A percentile compares a stretch with the other conserved stretches of the same genome.
Evolutionary conservation across 2,329 filamentous ascomycete genomes (phyloP).

Genomic region (Alternaria ethzedia): DNA sequence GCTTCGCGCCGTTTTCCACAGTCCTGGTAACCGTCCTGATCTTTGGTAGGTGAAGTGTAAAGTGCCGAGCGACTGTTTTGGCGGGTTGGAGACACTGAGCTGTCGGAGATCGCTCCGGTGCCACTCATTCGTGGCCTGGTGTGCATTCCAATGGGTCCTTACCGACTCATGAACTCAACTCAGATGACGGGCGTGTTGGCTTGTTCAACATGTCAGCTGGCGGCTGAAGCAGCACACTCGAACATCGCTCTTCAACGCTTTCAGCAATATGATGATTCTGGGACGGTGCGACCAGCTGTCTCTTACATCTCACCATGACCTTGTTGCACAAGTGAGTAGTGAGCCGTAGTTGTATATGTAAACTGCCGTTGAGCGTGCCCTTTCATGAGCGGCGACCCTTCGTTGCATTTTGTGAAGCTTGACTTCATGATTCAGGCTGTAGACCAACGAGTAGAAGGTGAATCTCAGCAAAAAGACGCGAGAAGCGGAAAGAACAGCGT

Average conservation of each 20-base stretch:
- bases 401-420: not conserved
- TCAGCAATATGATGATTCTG: not conserved
- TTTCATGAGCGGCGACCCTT: not conserved
- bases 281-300: not conserved
- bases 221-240: not conserved
- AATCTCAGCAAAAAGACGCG: not conserved
- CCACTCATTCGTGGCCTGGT: not conserved
- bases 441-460: not conserved
- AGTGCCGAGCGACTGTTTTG: not conserved
- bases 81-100: not conserved
- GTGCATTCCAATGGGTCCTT: not conserved
- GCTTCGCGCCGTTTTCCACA: not conserved
- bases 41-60: not conserved
- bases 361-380: not conserved
- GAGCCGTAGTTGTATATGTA: not conserved
- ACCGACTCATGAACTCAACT: not conserved
- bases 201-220: not conserved
- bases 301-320: not conserved
- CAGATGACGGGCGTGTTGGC: not conserved
- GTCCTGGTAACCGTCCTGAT: not conserved
- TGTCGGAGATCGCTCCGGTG: not conserved
- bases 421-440: not conserved
- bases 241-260: not conserved
- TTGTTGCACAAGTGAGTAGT: not conserved
- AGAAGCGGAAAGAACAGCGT: not conserved